Evolutionary conservation across 116 monocot genomes (phyloP), one percentile per base, ranked within the genome.

Genomic region (Phalaenopsis hybrid): DNA sequence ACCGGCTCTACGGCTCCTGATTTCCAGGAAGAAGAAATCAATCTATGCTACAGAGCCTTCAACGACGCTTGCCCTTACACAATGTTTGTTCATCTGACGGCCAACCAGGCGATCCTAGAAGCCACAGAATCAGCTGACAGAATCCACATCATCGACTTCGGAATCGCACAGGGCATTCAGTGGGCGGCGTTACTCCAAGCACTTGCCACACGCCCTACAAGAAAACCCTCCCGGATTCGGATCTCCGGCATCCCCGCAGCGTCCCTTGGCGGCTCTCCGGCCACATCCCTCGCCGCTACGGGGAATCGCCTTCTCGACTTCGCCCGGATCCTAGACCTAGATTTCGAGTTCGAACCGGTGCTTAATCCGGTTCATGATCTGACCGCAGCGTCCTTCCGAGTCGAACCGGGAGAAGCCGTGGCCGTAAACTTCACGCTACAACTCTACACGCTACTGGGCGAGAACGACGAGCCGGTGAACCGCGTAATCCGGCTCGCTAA

Each of bases 81-180:
- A 80, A 98, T 93, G 83, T 98, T 98, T 87, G 86, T 92, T 50
- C 98, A 98, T 82, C 86, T 98, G 58, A 98, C 98, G 51, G 95
- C 98, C 6, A 98, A 98, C 83, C 98, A 98, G 83, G 98, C 95
- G n/a, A 98, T 98, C 78, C 89, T 98, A 13, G 98, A 98, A 65
- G 90, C 93, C 68, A 92, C 98, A 2, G 93, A 86, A 52, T 79
- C 89, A 6, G 87, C 98, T 11, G 74, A 81, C 18, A 82, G 80
- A 44, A 95, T 98, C 86, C 98, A 93, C 86, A 88, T 98, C 81
- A 79, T 98, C 79, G 98, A 98, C 82, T 95, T 98, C 78, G 98
- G 98, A 44, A 85, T 98, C 81, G 85, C 85, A 2, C 91, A 95
- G 31, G 98, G 98, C 1, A 83, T 98, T 76, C 98, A 98, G 57